Percentiles rank a stretch among this genome's conserved stretches.
Conservation (phyloP, 2,329 filamentous ascomycete genomes). For the Herpotrichia juniperi region DNA sequence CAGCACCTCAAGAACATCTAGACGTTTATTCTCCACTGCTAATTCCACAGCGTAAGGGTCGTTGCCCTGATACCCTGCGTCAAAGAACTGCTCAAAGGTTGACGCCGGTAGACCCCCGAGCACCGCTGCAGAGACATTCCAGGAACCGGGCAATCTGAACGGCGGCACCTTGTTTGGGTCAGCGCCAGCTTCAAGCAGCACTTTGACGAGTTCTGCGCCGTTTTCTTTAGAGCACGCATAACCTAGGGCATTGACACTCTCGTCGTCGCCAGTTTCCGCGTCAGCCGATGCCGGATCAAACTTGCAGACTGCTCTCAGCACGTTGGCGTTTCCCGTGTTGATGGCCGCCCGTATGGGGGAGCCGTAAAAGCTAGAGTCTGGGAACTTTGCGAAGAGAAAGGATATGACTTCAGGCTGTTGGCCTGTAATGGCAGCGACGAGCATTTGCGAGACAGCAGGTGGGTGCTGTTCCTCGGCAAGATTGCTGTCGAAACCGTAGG, state of each 20-base stretch:
- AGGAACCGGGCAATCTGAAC: constrained; percentile 4
- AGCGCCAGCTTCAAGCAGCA: constrained; percentile 14
- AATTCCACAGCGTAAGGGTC: constrained; percentile 4
- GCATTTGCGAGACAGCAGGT: constrained; percentile 4
- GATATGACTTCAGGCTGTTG: constrained; percentile 5
- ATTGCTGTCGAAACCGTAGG: constrained; percentile 4
- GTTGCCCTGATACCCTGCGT: constrained; percentile 9
- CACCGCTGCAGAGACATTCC: constrained; percentile 11
- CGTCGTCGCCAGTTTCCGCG: constrained; percentile 8
- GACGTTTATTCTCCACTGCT: constrained; percentile 9
- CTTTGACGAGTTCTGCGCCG: constrained; percentile 9
- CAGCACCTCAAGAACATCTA: constrained; percentile 8
- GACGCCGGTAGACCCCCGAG: constrained; percentile 1
- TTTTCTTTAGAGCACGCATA: constrained; percentile 8
- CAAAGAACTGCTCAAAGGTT: constrained; percentile 14
- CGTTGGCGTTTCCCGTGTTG: constrained; percentile 4
- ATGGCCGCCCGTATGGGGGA: constrained; percentile 6
- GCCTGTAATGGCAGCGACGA: constrained; percentile 1
- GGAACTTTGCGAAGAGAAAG: constrained; percentile 6
- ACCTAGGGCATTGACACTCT: constrained; percentile 3
- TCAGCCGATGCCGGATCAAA: constrained; percentile 1
- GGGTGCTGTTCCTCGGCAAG: constrained; percentile 5
- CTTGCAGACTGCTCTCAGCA: constrained; percentile 7
- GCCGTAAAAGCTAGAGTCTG: background rate
- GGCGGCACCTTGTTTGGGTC: constrained; percentile 10